These are phyloP conservation scores for Phlebiopsis flavidoalba DNA, from an alignment of 768 basidiomycete genomes.

Conservation along the genomic window DNA sequence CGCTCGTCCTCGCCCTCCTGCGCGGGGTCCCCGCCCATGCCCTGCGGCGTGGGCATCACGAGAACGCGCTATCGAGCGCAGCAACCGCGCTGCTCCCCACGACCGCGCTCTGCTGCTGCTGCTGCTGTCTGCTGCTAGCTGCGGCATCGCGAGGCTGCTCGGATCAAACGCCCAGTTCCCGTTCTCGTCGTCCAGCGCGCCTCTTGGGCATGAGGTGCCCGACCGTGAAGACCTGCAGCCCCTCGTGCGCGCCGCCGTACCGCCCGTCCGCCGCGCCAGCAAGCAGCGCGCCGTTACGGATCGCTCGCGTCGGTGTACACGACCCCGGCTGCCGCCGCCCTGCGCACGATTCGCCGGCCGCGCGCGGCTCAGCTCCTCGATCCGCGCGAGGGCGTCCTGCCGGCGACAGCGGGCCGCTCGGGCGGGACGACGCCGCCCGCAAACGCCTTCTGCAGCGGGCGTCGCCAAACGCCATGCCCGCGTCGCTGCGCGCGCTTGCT, in stretches of 20 bases:
- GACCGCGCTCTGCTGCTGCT: not conserved
- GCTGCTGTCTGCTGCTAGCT: not conserved
- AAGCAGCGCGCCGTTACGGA: slow-evolving; percentile 11
- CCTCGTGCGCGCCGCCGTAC: slow-evolving; percentile 43
- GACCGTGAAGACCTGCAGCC: slow-evolving; percentile 75
- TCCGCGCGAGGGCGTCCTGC: slow-evolving; percentile 46
- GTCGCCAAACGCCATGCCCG: slow-evolving; percentile 33
- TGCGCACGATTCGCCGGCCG: slow-evolving; percentile 21
- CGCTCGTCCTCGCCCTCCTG: slow-evolving; percentile 21
- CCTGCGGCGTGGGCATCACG: slow-evolving; percentile 25
- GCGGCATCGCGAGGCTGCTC: slow-evolving; percentile 19
- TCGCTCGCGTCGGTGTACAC: slow-evolving; percentile 15
- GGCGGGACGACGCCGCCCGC: slow-evolving; percentile 7
- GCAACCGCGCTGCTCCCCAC: not conserved
- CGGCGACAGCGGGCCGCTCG: slow-evolving; percentile 27
- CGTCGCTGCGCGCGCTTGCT: slow-evolving; percentile 50
- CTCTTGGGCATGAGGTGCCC: slow-evolving; percentile 68
- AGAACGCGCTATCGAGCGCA: slow-evolving; percentile 11
- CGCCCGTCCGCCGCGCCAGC: slow-evolving; percentile 15
- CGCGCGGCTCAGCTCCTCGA: slow-evolving; percentile 48
- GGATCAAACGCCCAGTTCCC: slow-evolving; percentile 61
- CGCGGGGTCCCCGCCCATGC: slow-evolving; percentile 25
- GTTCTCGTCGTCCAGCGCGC: slow-evolving; percentile 41
- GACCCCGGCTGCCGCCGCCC: slow-evolving; percentile 4
- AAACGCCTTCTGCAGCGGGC: not conserved